Percentiles rank a stretch among this genome's conserved stretches.
Evolutionary conservation across 73 alveolate genomes (phyloP).

Genomic region (Paramecium caudatum): DNA sequence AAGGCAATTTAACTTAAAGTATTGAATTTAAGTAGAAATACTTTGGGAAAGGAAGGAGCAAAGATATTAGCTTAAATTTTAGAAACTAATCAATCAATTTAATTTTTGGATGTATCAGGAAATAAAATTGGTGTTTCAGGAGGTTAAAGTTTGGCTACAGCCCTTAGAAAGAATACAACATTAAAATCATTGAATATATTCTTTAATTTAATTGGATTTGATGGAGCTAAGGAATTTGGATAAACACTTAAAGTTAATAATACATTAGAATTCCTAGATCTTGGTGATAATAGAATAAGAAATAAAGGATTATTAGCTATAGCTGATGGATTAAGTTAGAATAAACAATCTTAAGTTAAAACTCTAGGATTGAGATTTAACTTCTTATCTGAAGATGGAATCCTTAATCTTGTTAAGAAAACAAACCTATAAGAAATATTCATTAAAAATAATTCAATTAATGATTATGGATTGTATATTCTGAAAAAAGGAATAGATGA

Average conservation of each 20-base stretch:
- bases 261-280: constrained; percentile 88
- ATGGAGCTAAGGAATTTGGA: constrained; percentile 95
- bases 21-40: constrained; percentile 85
- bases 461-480: constrained; percentile 83
- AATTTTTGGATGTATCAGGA: constrained; percentile 84
- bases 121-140: constrained; percentile 90
- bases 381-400: constrained; percentile 91
- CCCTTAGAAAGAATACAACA: constrained; percentile 85
- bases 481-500: constrained; percentile 80
- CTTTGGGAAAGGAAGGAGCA: constrained; percentile 89
- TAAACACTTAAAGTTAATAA: constrained; percentile 87
- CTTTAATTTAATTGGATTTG: constrained; percentile 92
- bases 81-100: constrained; percentile 84
- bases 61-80: constrained; percentile 88
- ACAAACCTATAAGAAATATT: constrained; percentile 84
- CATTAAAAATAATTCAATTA: constrained; percentile 85
- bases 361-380: constrained; percentile 91
- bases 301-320: constrained; percentile 92
- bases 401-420: constrained; percentile 81
- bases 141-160: constrained; percentile 88
- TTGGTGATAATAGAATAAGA: constrained; percentile 95
- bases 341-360: constrained; percentile 84
- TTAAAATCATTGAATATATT: constrained; percentile 85
- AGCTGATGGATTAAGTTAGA: constrained; percentile 86
- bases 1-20: constrained; percentile 53